phyloP scores from a whole-genome alignment of 345 rosid genomes.

The Raphanus sativus region DNA sequence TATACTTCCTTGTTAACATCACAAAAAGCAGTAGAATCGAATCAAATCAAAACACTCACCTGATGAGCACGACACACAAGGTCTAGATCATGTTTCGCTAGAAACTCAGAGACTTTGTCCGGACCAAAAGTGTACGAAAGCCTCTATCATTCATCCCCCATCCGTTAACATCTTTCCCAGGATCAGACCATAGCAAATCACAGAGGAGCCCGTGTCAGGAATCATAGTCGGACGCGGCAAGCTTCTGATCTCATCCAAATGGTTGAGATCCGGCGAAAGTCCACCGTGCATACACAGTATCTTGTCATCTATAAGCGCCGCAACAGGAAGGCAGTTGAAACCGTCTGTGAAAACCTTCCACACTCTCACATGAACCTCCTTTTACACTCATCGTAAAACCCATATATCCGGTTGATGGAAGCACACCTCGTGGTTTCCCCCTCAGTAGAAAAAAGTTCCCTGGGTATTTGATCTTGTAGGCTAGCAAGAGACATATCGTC shows the following conservation, averaged over 20 bases:
- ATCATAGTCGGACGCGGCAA: not conserved
- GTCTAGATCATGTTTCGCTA: not conserved
- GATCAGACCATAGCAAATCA: not conserved
- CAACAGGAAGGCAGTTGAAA: not conserved
- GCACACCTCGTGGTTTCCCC: not conserved
- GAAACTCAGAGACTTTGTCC: not conserved
- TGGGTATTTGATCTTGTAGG: not conserved
- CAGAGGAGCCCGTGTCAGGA: not conserved
- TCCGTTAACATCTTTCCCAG: not conserved
- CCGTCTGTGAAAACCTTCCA: not conserved
- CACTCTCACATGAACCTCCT: not conserved
- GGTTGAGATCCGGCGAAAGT: not conserved
- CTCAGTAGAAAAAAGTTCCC: not conserved
- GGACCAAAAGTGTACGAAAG: not conserved
- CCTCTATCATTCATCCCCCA: slow-evolving; percentile 1
- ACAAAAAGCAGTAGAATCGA: not conserved
- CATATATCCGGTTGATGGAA: not conserved
- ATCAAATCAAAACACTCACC: not conserved
- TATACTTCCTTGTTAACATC: not conserved
- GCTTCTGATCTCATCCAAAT: not conserved
- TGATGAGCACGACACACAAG: not conserved
- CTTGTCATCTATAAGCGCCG: not conserved
- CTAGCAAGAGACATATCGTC: not conserved
- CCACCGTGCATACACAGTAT: not conserved
- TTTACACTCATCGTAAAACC: not conserved